Base-by-base conservation (phyloP, 495 filamentous ascomycete species). In the Lophiotrema nucula region DNA sequence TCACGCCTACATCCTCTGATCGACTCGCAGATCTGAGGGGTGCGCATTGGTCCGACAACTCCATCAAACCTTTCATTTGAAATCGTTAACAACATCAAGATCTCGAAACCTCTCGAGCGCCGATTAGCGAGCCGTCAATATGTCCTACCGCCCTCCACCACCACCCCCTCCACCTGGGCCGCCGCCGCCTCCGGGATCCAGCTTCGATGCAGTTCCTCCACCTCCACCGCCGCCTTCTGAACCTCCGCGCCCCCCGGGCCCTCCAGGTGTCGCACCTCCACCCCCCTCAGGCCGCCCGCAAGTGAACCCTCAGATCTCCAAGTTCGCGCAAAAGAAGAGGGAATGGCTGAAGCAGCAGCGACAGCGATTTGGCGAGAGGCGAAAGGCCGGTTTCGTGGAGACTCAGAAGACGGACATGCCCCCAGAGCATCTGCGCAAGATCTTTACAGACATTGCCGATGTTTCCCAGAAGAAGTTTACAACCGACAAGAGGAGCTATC, bases 391-490 rank as follows among this genome's bases (percentile, higher is more conserved):
- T 2, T 97, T 95, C 62, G 88, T 97, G 5, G 92, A 97, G 72
- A 96, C 91, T 19, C 91, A 97, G 71, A 99, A 99, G 79, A 90
- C 90, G 6, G 95, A 99, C 69, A 96, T 99, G 92, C 95, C 95
- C 0, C 90, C 92, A 3, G 92, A 97, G 77, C 95, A 99, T 84
- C 70, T 97, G 68, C 89, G 95, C 58, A 99, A 99, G 77, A 96
- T 97, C 59, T 90, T 99, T 46, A 90, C 86, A 73, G 95, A 99
- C 73, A 97, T 99, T 69, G 95, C 95, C 59, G 95, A 99, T 78
- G 93, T 99, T 39, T 97, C 92, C 43, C 95, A 99, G 74, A 97
- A 97, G 77, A 99, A 97, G 73, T 97, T 96, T 78, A 96, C 88
- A 68, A 96, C 87, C 68, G 95, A 99, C 77, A 99, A 99, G 79